Evolutionary conservation across 2,329 filamentous ascomycete species (phyloP), one percentile per base, ranked within the genome.

Genomic region (Macrophomina phaseolina): DNA sequence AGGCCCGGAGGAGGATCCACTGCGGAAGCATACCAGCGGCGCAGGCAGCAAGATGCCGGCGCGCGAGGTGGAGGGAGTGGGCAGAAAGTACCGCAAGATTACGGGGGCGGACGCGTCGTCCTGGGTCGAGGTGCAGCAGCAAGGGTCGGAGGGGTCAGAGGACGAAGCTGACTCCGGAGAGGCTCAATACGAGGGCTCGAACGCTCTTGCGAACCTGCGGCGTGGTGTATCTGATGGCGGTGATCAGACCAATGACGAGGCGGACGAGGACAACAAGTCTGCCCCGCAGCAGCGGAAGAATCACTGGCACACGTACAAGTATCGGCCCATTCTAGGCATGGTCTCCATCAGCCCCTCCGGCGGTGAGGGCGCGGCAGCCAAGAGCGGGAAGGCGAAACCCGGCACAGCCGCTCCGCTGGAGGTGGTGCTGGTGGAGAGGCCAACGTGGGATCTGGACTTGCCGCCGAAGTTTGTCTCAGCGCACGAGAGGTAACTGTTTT

Each of bases 251-350:
- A 40, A 69, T 67, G 30, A 67, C 64, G 52, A 67, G 36, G 53
- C 56, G 64, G 46, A 58, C 53, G 40, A 18, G 32, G 51, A 16
- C 32, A 66, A 64, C 32, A 66, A 64, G 65, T 42, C 40, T 12
- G 48, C 72, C 75, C 28, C 78, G 79, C 63, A 48, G 79, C 63
- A 48, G 38, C 68, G 58, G 48, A 60, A 63, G 56, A 56, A 36
- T 42, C 86, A 83, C 81, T 98, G 93, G 92, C 88, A 90, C 76
- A 97, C 94, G 5, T 93, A 91, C 84, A 96, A 97, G 79, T 99
- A 98, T 80, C 87, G 94, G 67, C 92, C 94, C n/a, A 93, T 99
- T 72, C 83, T 99, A 68, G 95, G 94, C 5, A 85, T 90, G 52
- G 84, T 88, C 23, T 84, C 86, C 18, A 78, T 90, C 38, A 82